These are phyloP conservation scores for Aeminium ludgeri DNA, from an alignment of 495 filamentous ascomycete species.

Conservation along the genomic window DNA sequence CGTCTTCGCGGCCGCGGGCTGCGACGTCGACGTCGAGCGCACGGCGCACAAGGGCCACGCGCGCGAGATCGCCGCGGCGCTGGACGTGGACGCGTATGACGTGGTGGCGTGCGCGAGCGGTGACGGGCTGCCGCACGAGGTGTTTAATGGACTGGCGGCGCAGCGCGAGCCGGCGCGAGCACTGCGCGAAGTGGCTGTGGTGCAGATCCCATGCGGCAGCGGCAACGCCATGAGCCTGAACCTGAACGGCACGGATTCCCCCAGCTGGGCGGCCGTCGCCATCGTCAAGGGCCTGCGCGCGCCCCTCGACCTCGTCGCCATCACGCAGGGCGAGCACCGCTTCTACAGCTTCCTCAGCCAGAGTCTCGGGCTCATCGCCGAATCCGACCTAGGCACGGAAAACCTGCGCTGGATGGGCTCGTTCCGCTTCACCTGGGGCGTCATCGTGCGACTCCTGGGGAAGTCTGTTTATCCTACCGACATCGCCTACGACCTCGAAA, in stretches of 20 bases:
- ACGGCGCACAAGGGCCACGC: slow-evolving; percentile 65
- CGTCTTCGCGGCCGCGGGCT: slow-evolving; percentile 67
- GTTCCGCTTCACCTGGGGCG: slow-evolving; percentile 68
- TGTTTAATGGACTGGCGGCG: slow-evolving; percentile 80
- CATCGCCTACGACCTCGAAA: slow-evolving; percentile 63
- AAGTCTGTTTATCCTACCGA: slow-evolving; percentile 76
- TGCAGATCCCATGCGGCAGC: slow-evolving; percentile 79
- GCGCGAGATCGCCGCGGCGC: slow-evolving; percentile 53
- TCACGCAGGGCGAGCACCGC: slow-evolving; percentile 60
- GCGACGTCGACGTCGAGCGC: slow-evolving; percentile 55
- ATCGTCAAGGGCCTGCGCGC: slow-evolving; percentile 73
- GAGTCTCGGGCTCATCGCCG: slow-evolving; percentile 76
- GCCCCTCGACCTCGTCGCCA: slow-evolving; percentile 67
- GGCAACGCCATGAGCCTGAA: slow-evolving; percentile 93
- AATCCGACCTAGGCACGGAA: slow-evolving; percentile 76
- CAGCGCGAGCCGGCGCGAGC: slow-evolving; percentile 58
- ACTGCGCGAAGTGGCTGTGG: slow-evolving; percentile 61
- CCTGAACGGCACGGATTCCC: slow-evolving; percentile 61
- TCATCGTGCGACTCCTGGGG: slow-evolving; percentile 51
- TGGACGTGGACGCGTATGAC: slow-evolving; percentile 71
- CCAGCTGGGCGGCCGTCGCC: slow-evolving; percentile 57
- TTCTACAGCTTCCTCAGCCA: slow-evolving; percentile 83
- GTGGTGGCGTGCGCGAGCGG: slow-evolving; percentile 79
- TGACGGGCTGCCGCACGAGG: slow-evolving; percentile 80
- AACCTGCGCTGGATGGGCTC: slow-evolving; percentile 83